Percentiles rank a stretch among this genome's conserved stretches.
phyloP scores from a whole-genome alignment of 2,329 filamentous ascomycete species.

The Aspergillus novofumigatus region DNA sequence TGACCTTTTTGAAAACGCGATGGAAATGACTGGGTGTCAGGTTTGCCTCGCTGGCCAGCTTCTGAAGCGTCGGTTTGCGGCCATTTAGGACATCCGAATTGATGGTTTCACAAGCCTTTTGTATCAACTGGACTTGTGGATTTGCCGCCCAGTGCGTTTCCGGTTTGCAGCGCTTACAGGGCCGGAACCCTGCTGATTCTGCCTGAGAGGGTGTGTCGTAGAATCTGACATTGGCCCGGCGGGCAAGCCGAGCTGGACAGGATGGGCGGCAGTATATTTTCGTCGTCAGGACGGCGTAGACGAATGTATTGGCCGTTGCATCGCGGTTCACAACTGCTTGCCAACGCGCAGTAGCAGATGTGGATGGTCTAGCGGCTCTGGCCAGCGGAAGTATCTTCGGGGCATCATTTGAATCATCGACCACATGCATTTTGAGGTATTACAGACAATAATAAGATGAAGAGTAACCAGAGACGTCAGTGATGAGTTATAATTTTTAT shows the following conservation, averaged over 20 bases:
- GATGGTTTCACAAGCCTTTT: slow-evolving; percentile 31
- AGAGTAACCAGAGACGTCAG: not conserved
- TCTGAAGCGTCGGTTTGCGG: slow-evolving; percentile 38
- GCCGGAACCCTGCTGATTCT: slow-evolving; percentile 47
- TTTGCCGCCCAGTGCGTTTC: slow-evolving; percentile 29
- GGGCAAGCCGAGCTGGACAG: slow-evolving; percentile 55
- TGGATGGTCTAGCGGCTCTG: slow-evolving; percentile 10
- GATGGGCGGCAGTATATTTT: slow-evolving; percentile 55
- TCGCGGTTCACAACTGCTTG: slow-evolving; percentile 45
- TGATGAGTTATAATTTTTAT: not conserved
- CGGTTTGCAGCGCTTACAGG: slow-evolving; percentile 56
- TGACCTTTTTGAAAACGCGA: slow-evolving; percentile 51
- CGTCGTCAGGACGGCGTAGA: slow-evolving; percentile 56
- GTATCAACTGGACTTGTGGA: slow-evolving; percentile 29
- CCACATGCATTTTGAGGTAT: slow-evolving; percentile 3
- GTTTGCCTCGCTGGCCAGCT: slow-evolving; percentile 45
- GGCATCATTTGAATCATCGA: not conserved
- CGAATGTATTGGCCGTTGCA: slow-evolving; percentile 44
- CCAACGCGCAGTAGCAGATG: slow-evolving; percentile 36
- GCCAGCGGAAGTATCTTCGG: slow-evolving; percentile 22
- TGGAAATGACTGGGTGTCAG: slow-evolving; percentile 53
- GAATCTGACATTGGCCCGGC: slow-evolving; percentile 54
- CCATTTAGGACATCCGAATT: slow-evolving; percentile 19
- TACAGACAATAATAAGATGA: not conserved
- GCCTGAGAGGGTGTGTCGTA: slow-evolving; percentile 47